These are phyloP conservation scores for Elaeagnus macrophylla DNA, from an alignment of 306 rosid genomes.

Conservation along the genomic window DNA sequence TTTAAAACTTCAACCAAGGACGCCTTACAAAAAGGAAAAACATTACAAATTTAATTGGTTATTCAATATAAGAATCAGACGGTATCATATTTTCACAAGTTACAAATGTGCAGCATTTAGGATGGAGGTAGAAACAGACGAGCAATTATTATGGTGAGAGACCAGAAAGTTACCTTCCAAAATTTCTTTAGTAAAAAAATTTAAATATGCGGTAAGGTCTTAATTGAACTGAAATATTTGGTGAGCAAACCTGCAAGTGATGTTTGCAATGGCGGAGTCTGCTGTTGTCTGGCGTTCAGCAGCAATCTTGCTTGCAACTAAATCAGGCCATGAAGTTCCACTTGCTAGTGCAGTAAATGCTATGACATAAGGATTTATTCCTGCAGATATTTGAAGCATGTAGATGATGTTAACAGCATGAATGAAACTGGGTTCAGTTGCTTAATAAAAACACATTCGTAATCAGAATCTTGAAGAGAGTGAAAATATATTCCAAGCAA, in stretches of 20 bases:
- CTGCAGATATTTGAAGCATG: constrained; percentile 23
- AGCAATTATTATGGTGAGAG: neutral
- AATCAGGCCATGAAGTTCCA: constrained; percentile 99
- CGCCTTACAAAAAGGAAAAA: too few species aligned
- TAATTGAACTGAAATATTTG: constrained; percentile 14
- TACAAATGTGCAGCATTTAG: neutral
- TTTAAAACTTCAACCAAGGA: too few species aligned
- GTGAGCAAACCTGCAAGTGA: constrained; percentile 82
- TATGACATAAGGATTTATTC: constrained; percentile 87
- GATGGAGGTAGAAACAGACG: neutral
- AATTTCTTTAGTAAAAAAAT: constrained; percentile 10
- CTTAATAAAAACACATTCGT: constrained; percentile 6
- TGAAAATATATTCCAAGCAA: constrained; percentile 12
- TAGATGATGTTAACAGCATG: constrained; percentile 2
- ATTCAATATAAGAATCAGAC: too few species aligned
- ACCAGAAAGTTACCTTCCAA: neutral
- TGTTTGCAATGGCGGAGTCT: constrained; percentile 95
- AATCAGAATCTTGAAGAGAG: constrained; percentile 11
- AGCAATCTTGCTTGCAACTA: constrained; percentile 97
- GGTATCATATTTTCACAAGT: too few species aligned
- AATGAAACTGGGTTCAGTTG: constrained; percentile 9
- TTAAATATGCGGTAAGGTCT: constrained; percentile 12
- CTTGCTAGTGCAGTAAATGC: constrained; percentile 82
- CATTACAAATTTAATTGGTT: too few species aligned
- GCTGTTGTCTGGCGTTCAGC: constrained; percentile 93